Conservation (phyloP, 495 filamentous ascomycete genomes). For the Jackrogersella minutella region DNA sequence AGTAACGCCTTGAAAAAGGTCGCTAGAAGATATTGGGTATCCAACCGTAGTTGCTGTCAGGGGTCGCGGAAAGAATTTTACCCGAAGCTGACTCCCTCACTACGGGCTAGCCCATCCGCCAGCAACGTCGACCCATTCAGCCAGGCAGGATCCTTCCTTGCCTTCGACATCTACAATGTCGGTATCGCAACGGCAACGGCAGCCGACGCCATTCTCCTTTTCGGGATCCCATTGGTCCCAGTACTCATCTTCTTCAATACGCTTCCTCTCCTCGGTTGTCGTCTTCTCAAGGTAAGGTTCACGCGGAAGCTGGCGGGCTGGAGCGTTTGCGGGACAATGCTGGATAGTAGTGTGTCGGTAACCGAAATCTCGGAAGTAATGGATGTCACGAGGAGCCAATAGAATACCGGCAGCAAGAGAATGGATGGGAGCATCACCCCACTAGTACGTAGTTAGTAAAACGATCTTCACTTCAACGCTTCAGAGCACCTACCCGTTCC, state of each 20-base stretch:
- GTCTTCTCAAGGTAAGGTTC: constrained; percentile 85
- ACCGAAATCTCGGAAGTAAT: constrained; percentile 99
- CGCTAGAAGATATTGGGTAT: constrained; percentile 26
- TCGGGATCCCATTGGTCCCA: constrained; percentile 87
- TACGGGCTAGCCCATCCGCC: constrained; percentile 83
- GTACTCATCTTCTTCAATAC: constrained; percentile 94
- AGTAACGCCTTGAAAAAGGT: constrained; percentile 4
- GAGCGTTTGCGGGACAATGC: constrained; percentile 97
- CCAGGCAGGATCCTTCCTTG: constrained; percentile 92
- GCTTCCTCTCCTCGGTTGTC: constrained; percentile 83
- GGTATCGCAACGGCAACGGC: constrained; percentile 96
- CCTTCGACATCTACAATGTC: constrained; percentile 97
- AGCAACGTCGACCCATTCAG: constrained; percentile 97
- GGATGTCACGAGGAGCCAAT: constrained; percentile 82
- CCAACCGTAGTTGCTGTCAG: constrained; percentile 24
- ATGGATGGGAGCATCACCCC: constrained; percentile 99
- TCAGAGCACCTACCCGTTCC: constrained; percentile 76
- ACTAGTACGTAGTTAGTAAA: constrained; percentile 61
- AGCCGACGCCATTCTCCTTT: constrained; percentile 97
- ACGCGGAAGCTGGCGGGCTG: constrained; percentile 83
- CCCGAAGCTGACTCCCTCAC: constrained; percentile 14
- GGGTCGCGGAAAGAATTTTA: neutral
- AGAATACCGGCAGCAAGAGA: constrained; percentile 94
- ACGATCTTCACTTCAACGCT: neutral
- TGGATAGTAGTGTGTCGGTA: constrained; percentile 99